Evolutionary conservation across 2,329 filamentous ascomycete genomes (phyloP).

Genomic region (Lecanosticta acicola): DNA sequence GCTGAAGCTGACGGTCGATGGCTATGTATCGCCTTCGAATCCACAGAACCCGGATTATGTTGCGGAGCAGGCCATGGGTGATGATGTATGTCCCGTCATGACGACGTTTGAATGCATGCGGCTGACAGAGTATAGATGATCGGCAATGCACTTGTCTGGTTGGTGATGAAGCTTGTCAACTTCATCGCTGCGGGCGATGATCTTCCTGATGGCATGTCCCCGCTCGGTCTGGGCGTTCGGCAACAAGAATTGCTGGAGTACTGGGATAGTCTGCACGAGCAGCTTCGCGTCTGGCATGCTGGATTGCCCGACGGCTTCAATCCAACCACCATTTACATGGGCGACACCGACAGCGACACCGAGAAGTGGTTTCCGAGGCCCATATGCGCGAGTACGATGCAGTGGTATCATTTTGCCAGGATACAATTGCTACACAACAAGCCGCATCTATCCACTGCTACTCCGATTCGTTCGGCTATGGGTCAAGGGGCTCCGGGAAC

Average conservation of each 20-base stretch:
- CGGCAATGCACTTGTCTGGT: slow-evolving; percentile 60
- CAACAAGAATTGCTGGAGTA: slow-evolving; percentile 47
- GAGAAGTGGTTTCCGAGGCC: slow-evolving; percentile 59
- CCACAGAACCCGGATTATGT: slow-evolving; percentile 38
- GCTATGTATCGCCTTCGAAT: slow-evolving; percentile 47
- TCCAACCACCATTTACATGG: slow-evolving; percentile 46
- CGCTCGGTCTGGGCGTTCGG: slow-evolving; percentile 42
- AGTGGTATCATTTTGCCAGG: slow-evolving; percentile 55
- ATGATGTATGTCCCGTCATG: slow-evolving; percentile 40
- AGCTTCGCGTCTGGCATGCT: slow-evolving; percentile 55
- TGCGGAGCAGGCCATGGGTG: slow-evolving; percentile 48
- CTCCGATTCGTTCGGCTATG: slow-evolving; percentile 1
- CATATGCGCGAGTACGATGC: slow-evolving; percentile 61
- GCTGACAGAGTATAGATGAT: slow-evolving; percentile 38
- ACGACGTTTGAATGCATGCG: background rate
- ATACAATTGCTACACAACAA: slow-evolving; percentile 58
- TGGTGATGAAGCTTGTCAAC: slow-evolving; percentile 61
- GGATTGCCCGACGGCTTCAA: slow-evolving; percentile 56
- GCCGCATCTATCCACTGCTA: slow-evolving; percentile 48
- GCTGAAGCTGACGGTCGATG: slow-evolving; percentile 51
- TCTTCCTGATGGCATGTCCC: slow-evolving; percentile 35
- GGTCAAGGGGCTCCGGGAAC: slow-evolving; percentile 22
- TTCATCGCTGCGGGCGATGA: slow-evolving; percentile 56
- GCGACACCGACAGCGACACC: slow-evolving; percentile 12
- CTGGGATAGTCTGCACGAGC: slow-evolving; percentile 52